These are phyloP conservation scores for Gossypium schwendimanii DNA, from an alignment of 441 rosid genomes.

Conservation along the genomic window DNA sequence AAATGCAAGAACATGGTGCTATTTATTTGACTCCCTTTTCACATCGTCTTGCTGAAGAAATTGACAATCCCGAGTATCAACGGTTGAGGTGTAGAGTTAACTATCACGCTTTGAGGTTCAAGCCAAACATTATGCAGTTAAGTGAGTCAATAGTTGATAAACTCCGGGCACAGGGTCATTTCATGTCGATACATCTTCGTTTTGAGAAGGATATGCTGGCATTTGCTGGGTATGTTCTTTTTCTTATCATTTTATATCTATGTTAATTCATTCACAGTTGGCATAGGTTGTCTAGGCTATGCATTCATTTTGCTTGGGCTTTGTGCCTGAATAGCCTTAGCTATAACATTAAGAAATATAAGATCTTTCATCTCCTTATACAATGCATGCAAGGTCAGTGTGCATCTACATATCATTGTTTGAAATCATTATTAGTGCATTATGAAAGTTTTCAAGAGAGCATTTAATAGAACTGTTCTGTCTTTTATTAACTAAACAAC, in stretches of 20 bases:
- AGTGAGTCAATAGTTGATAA: slow-evolving; percentile 83
- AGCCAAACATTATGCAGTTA: slow-evolving; percentile 83
- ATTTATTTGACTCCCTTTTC: slow-evolving; percentile 94
- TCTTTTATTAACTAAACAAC: too few species aligned
- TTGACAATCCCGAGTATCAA: slow-evolving; percentile 79
- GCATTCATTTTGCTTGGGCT: background rate
- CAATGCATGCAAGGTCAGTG: background rate
- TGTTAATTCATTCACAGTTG: background rate
- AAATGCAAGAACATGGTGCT: slow-evolving; percentile 91
- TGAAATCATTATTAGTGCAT: too few species aligned
- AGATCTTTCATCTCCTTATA: background rate
- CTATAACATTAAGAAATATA: background rate
- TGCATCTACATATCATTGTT: background rate
- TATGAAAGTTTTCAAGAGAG: too few species aligned
- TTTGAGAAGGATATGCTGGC: slow-evolving; percentile 99
- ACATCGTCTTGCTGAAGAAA: slow-evolving; percentile 94
- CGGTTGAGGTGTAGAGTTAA: slow-evolving; percentile 80
- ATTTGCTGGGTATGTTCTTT: slow-evolving; percentile 79
- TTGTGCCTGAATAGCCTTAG: background rate
- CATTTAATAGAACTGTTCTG: too few species aligned
- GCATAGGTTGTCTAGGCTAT: background rate
- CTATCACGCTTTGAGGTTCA: slow-evolving; percentile 88
- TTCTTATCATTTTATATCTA: slow-evolving; percentile 1
- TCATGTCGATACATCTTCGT: slow-evolving; percentile 97
- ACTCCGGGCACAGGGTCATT: slow-evolving; percentile 86